Base-by-base conservation (phyloP, 2,329 filamentous ascomycete genomes). In the Colletotrichum cereale region DNA sequence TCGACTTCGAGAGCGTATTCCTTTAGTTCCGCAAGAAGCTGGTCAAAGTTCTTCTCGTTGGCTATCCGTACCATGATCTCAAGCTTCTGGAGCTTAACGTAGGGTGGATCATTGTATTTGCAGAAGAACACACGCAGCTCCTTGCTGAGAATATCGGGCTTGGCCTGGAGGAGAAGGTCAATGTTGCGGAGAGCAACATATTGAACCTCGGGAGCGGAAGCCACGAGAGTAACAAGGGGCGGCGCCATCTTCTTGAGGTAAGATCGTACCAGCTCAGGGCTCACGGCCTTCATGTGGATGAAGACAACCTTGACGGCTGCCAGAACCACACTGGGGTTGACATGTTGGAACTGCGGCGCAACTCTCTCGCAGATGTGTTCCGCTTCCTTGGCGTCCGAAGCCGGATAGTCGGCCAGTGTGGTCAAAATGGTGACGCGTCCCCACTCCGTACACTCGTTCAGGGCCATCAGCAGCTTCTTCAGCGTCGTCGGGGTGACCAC, bases 21-120 rank as follows among this genome's bases (percentile, higher is more conserved):
- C 82, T 97, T 98, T 79, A 99, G 82, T 81, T 99, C 96, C 14
- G 95, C 93, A 21, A 99, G 86, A 34, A 99, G 87, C 79, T 98
- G 96, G 79, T 99, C 96, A 72, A 96, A 96, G 79, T 98, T 99
- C 79, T 92, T 93, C 76, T 98, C 95, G 83, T 98, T 98, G 73
- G 96, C 94, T 90, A 99, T 98, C 81, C 96, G 92, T 58, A 99
- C 96, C 96, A 99, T 98, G 74, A 98, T 98, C 80, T 99, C 96
- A 61, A 99, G 89, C 80, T 99, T 99, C 80, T 97, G 93, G 72
- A 99, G 90, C 82, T 99, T 99, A 77, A 99, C 91, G 80, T 99
- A 99, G 29, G 95, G 95, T 2, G 96, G 96, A 77, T 99, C 96
- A 80, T 98, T 98, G 85, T 99, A 99, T 84, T 99, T 99, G 91